Percentiles rank a stretch among this genome's conserved stretches.
phyloP scores from a whole-genome alignment of 768 basidiomycete species.

The Fomitopsis pulvina region DNA sequence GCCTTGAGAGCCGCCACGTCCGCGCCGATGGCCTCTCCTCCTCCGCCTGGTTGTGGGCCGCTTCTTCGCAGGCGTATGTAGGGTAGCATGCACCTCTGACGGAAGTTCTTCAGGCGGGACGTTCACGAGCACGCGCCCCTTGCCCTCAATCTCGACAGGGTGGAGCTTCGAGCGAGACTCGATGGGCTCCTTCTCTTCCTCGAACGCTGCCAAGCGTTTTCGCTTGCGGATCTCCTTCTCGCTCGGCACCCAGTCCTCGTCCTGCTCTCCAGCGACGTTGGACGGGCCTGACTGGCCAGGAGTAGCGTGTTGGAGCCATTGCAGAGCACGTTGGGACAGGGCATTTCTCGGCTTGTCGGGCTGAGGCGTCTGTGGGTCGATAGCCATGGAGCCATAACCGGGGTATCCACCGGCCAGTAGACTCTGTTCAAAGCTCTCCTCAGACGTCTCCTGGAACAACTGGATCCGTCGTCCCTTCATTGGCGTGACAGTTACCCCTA shows the following conservation, averaged over 20 bases:
- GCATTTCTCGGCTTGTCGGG: conserved; percentile 4
- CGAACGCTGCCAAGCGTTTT: conserved; percentile 64
- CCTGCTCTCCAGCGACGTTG: conserved; percentile 8
- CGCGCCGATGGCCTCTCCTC: conserved; percentile 25
- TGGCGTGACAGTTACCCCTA: conserved; percentile 68
- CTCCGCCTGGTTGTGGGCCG: conserved; percentile 41
- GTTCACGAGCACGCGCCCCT: conserved; percentile 67
- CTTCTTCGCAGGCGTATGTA: conserved; percentile 29
- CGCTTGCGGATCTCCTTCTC: conserved; percentile 66
- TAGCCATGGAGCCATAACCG: conserved; percentile 41
- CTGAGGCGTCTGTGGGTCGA: conserved; percentile 20
- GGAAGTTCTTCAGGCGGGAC: conserved; percentile 37
- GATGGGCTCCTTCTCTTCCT: conserved; percentile 28
- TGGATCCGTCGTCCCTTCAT: conserved; percentile 65
- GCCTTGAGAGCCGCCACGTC: conserved; percentile 9
- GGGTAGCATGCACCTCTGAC: conserved; percentile 12
- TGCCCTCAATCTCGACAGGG: conserved; percentile 60
- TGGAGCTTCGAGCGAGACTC: conserved; percentile 37
- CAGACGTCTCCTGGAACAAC: conserved; percentile 76
- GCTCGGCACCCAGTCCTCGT: conserved; percentile 12
- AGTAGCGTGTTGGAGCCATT: conserved; percentile 40
- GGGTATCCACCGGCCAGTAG: conserved; percentile 80
- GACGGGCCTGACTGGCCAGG: conserved; percentile 35
- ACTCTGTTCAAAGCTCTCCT: conserved; percentile 81
- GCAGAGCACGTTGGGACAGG: conserved; percentile 42